These are phyloP conservation scores for Capsicum rhomboideum DNA, from an alignment of 257 asterid species.

Conservation along the genomic window DNA sequence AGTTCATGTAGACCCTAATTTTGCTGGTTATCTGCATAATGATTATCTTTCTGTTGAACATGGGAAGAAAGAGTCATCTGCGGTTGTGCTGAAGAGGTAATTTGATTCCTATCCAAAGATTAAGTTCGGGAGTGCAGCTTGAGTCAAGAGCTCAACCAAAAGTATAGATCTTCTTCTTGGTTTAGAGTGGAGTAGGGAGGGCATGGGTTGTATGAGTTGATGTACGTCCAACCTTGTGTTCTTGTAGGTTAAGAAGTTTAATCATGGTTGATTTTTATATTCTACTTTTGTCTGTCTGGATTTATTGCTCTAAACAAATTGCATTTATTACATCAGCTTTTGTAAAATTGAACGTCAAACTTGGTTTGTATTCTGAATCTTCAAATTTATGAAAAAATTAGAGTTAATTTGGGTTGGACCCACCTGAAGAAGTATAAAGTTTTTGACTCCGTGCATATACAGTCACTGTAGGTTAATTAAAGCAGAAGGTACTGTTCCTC, in stretches of 20 bases:
- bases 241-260: background rate
- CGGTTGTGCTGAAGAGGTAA: constrained; percentile 68
- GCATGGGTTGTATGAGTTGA: background rate
- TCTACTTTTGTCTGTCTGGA: background rate
- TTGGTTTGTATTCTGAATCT: background rate
- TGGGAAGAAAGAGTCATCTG: constrained; percentile 65
- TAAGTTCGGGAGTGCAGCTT: background rate
- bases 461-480: background rate
- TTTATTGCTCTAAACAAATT: background rate
- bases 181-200: background rate
- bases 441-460: background rate
- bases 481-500: background rate
- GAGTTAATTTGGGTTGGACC: background rate
- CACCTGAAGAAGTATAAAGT: background rate
- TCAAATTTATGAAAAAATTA: background rate
- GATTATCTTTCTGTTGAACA: constrained; percentile 69
- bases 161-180: background rate
- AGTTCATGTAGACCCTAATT: constrained; percentile 86
- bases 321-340: background rate
- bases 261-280: background rate
- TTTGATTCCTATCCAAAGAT: constrained; percentile 1
- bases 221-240: background rate
- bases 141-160: background rate
- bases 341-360: background rate
- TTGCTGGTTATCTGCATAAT: constrained; percentile 64